Evolutionary conservation across 1,284 basidiomycete genomes (phyloP).

Genomic region (Pterulicium gracile): DNA sequence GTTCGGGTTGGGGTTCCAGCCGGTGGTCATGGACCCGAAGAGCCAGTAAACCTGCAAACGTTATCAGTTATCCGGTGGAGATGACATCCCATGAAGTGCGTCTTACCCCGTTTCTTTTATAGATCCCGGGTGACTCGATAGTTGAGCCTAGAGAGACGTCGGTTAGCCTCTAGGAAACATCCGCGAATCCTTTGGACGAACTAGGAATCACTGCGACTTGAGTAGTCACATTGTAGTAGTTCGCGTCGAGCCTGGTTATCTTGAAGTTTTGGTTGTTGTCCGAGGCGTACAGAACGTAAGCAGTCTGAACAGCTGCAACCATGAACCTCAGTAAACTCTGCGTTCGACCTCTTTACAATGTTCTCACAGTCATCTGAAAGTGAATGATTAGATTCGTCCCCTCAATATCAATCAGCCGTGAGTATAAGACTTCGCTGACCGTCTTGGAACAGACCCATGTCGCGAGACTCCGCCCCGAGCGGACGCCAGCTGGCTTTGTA

Average conservation of each 20-base stretch:
- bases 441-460: conserved; percentile 49
- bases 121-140: conserved; percentile 49
- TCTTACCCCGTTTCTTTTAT: conserved; percentile 43
- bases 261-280: conserved; percentile 65
- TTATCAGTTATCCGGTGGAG: background rate
- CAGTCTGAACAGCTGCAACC: conserved; percentile 17
- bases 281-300: conserved; percentile 53
- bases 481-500: conserved; percentile 47
- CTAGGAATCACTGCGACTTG: conserved; percentile 36
- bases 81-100: background rate
- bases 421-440: conserved; percentile 21
- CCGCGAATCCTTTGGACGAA: conserved; percentile 15
- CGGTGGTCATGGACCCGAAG: conserved; percentile 50
- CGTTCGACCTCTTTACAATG: no score
- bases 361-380: background rate
- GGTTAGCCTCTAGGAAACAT: background rate
- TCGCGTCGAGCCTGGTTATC: conserved; percentile 41
- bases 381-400: background rate
- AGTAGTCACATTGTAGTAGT: conserved; percentile 47
- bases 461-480: conserved; percentile 47
- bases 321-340: background rate
- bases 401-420: background rate
- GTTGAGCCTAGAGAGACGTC: conserved; percentile 31
- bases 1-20: conserved; percentile 55
- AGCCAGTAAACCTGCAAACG: conserved; percentile 38